Conservation (phyloP, 768 basidiomycete species). For the Tricholoma bakamatsutake region DNA sequence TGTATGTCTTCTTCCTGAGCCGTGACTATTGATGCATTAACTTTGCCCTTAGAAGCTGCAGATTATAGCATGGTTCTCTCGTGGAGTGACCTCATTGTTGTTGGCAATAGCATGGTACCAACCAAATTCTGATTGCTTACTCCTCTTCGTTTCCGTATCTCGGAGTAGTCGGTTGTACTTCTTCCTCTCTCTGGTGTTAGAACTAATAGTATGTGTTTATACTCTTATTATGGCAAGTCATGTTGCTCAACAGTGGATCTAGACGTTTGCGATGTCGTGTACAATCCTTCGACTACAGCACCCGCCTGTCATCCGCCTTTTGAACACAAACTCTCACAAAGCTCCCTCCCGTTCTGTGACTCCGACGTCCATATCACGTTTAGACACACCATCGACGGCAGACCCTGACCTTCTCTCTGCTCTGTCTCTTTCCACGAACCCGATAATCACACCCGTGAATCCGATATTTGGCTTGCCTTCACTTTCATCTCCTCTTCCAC, state of each 20-base stretch:
- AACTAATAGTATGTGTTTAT: slow-evolving; percentile 46
- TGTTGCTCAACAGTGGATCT: slow-evolving; percentile 1
- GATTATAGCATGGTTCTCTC: slow-evolving; percentile 49
- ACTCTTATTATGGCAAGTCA: background rate
- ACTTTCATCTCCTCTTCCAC: slow-evolving; percentile 22
- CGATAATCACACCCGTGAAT: slow-evolving; percentile 38
- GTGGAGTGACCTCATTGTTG: slow-evolving; percentile 45
- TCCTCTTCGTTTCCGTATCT: slow-evolving; percentile 30
- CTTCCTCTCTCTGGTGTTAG: slow-evolving; percentile 37
- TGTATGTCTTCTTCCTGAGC: slow-evolving; percentile 33
- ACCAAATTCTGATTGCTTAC: slow-evolving; percentile 33
- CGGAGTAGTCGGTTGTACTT: slow-evolving; percentile 40
- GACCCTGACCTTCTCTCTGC: slow-evolving; percentile 59
- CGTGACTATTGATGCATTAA: background rate
- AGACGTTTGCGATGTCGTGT: slow-evolving; percentile 51
- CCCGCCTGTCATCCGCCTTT: slow-evolving; percentile 66
- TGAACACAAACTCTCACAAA: slow-evolving; percentile 47
- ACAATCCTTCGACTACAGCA: slow-evolving; percentile 56
- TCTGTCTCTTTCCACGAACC: slow-evolving; percentile 61
- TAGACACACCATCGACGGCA: slow-evolving; percentile 12
- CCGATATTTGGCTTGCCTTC: slow-evolving; percentile 75
- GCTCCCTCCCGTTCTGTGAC: slow-evolving; percentile 39
- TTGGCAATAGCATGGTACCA: slow-evolving; percentile 36
- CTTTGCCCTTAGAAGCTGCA: slow-evolving; percentile 49
- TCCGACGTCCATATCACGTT: slow-evolving; percentile 22